Base-by-base conservation (phyloP, 2,329 filamentous ascomycete species). In the Pseudocercospora macadamiae region DNA sequence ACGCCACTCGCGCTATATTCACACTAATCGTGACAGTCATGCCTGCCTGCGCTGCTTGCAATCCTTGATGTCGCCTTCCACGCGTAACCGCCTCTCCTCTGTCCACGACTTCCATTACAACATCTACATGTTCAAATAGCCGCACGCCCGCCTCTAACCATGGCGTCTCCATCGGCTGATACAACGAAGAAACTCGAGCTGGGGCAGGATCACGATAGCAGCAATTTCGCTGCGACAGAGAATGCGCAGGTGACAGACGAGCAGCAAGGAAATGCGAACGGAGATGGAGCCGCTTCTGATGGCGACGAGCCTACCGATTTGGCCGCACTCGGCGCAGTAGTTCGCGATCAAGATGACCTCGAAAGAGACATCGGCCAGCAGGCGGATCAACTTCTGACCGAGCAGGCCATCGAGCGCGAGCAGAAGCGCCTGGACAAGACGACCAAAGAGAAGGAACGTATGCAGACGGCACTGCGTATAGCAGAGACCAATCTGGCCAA, bases 321-420 rank as follows among this genome's bases (percentile, higher is more conserved):
- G 3, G 72, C 71, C 3, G 68, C 66, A 14, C 66, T 76, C 3
- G 69, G 71, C 3, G 72, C 74, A 6, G 70, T 66, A 12, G 86
- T 95, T 19, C 86, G 91, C 57, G 87, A 96, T 68, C 93, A 97
- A 73, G 88, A 93, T 77, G 93, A 97, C 59, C 78, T 97, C 18
- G 93, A 97, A 74, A 84, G 91, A 62, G 92, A 96, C 70, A 96
- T 97, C 63, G 83, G 84, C 25, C 80, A 81, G 44, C 83, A 88
- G 77, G 86, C 86, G 34, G 85, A 87, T 68, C 79, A 81, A 65
- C 70, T 87, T 47, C 78, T 88, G 45, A 78, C 77, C 6, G 83
- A 86, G 67, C 84, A 87, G 71, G 85, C 84, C 2, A 82, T 87
- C 67, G 83, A 86, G 70, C 80, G 85, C 18, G 86, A 89, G 66